Conservation (phyloP, 305 asterid genomes). For the Fraxinus sp. region DNA sequence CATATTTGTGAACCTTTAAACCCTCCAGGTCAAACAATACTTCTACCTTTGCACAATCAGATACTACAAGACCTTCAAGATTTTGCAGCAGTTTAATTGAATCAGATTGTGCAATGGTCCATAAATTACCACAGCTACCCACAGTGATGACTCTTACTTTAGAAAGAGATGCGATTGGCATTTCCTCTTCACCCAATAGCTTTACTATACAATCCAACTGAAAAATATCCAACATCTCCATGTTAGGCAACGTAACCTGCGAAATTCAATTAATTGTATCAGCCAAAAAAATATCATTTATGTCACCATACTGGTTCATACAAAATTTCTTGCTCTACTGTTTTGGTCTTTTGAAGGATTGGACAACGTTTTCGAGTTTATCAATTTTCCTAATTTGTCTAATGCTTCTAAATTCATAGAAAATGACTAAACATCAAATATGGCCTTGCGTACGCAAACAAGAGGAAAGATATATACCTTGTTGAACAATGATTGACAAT, state of each 20-base stretch:
- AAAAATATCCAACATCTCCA: background rate
- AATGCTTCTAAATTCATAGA: background rate
- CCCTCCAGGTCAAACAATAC: slow-evolving; percentile 12
- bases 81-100: background rate
- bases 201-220: background rate
- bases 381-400: background rate
- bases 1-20: background rate
- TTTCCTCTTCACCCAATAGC: background rate
- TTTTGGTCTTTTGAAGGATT: background rate
- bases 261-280: background rate
- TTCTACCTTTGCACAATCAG: slow-evolving; percentile 9
- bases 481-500: background rate
- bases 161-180: background rate
- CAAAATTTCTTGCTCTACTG: background rate
- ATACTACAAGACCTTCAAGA: background rate
- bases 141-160: background rate
- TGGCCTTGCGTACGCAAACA: background rate
- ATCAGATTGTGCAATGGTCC: background rate
- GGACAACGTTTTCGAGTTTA: background rate
- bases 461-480: background rate
- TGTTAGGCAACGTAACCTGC: background rate
- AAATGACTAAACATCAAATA: background rate
- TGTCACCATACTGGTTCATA: background rate
- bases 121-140: background rate
- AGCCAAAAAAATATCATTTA: background rate